Conservation (phyloP, 2,329 filamentous ascomycete species). For the Paecilomyces variotii region DNA sequence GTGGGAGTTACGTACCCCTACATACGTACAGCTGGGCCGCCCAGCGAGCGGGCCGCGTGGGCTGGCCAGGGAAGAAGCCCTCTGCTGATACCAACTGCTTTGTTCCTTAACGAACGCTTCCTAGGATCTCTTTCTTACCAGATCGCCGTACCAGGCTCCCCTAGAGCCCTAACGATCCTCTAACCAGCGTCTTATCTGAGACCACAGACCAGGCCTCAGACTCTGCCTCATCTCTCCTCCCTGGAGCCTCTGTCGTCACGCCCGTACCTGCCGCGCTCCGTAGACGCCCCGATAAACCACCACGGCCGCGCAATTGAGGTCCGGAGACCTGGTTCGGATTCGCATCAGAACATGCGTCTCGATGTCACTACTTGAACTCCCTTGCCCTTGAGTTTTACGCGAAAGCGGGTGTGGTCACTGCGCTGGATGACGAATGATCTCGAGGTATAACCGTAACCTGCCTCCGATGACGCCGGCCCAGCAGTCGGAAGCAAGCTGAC, state of each 20-base stretch:
- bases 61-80: neutral
- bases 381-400: constrained; percentile 6
- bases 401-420: constrained; percentile 18
- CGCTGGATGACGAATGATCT: constrained; percentile 29
- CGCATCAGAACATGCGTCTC: constrained; percentile 6
- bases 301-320: neutral
- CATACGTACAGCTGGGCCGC: neutral
- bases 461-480: constrained; percentile 19
- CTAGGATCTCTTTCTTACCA: neutral
- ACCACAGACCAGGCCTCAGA: neutral
- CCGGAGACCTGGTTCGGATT: neutral
- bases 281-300: neutral
- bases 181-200: neutral
- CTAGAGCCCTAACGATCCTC: neutral
- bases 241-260: neutral
- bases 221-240: neutral
- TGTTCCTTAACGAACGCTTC: neutral
- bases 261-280: neutral
- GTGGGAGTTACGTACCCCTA: neutral
- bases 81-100: neutral
- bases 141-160: neutral
- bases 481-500: constrained; percentile 12
- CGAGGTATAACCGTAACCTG: constrained; percentile 5
- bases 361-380: constrained; percentile 6
- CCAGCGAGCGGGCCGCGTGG: neutral